Conservation (phyloP, 1,284 basidiomycete genomes). For the Austroboletus novae-zelandiae region DNA sequence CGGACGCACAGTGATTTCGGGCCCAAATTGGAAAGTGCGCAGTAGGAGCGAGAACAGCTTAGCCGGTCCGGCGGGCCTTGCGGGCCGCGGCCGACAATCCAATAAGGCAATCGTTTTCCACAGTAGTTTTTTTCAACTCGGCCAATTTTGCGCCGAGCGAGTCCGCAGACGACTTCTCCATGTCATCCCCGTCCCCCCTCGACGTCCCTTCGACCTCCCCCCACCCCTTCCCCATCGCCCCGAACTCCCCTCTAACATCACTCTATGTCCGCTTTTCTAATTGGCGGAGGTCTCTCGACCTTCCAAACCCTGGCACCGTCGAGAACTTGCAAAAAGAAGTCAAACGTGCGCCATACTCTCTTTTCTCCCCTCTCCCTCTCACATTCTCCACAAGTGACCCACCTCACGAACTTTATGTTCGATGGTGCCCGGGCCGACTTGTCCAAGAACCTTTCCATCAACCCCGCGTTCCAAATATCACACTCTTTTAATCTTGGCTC, state of each 20-base stretch:
- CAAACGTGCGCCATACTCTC: constrained; percentile 56
- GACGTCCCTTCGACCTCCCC: background rate
- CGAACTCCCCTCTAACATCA: constrained; percentile 54
- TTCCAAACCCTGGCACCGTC: constrained; percentile 86
- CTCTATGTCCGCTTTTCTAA: constrained; percentile 70
- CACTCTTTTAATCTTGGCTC: constrained; percentile 92
- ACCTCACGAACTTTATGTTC: constrained; percentile 93
- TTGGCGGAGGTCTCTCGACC: constrained; percentile 78
- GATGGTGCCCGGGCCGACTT: constrained; percentile 97
- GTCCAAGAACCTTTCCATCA: constrained; percentile 90
- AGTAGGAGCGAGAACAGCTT: too few species aligned
- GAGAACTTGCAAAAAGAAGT: constrained; percentile 92
- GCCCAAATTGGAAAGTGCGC: too few species aligned
- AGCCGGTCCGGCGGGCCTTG: too few species aligned
- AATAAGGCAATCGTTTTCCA: constrained; percentile 28
- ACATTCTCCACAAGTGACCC: constrained; percentile 60
- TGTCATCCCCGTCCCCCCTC: constrained; percentile 37
- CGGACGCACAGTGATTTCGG: background rate
- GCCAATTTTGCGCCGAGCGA: constrained; percentile 9
- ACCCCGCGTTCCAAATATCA: constrained; percentile 96
- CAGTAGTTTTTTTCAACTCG: constrained; percentile 36
- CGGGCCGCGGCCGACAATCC: background rate
- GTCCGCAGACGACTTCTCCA: constrained; percentile 23
- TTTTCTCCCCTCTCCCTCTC: constrained; percentile 8
- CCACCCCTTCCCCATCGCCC: constrained; percentile 24